phyloP scores from a whole-genome alignment of 2,329 filamentous ascomycete genomes.

The Beauveria pseudobassiana region DNA sequence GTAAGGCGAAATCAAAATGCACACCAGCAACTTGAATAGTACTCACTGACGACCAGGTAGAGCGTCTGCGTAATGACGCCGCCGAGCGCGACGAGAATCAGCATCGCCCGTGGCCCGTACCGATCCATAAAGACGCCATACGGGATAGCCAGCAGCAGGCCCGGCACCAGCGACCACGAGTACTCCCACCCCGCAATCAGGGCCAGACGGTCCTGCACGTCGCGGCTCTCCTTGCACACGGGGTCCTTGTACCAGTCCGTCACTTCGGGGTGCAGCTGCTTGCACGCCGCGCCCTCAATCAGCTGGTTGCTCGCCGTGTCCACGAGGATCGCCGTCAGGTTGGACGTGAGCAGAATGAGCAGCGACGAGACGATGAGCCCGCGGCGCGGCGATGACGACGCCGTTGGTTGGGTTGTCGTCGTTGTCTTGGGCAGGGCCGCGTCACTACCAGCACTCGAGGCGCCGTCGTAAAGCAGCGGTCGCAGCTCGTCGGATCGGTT shows the following conservation, averaged over 20 bases:
- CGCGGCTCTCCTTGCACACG: slow-evolving; percentile 3
- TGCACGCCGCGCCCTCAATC: slow-evolving; percentile 7
- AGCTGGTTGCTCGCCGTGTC: slow-evolving; percentile 1
- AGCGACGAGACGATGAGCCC: neutral
- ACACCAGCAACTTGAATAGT: too few relatives aligned
- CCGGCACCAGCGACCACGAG: neutral
- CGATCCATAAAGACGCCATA: slow-evolving; percentile 5
- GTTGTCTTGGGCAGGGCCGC: too few relatives aligned
- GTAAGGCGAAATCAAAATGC: too few relatives aligned
- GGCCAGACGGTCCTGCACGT: slow-evolving; percentile 4
- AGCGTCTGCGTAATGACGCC: neutral
- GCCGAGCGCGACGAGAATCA: neutral
- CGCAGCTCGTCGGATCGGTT: neutral
- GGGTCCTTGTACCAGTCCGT: neutral
- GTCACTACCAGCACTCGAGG: neutral
- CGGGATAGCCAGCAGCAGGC: neutral
- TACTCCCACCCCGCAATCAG: slow-evolving; percentile 3
- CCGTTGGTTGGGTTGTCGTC: too few relatives aligned
- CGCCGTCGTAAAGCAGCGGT: neutral
- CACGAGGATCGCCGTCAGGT: neutral
- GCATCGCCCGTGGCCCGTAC: neutral
- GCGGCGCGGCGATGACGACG: neutral
- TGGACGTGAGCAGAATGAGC: neutral
- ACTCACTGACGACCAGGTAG: neutral
- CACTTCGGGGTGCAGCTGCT: neutral